A percentile compares a stretch with the other conserved stretches of the same genome.
Conservation (phyloP, 139 green algal species). For the Penium margaritaceum region DNA sequence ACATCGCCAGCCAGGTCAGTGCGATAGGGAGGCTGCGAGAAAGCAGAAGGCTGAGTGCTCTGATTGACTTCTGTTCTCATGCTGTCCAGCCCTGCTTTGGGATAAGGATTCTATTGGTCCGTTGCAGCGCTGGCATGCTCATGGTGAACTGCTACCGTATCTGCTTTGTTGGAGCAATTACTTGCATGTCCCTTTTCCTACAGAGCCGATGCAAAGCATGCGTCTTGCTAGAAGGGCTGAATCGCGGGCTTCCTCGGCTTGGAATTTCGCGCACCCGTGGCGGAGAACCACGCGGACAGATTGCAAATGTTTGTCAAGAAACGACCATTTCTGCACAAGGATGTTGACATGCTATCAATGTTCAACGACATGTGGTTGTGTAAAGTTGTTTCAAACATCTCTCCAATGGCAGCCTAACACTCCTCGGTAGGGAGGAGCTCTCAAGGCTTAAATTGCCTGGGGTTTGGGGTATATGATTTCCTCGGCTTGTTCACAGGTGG, state of each 20-base stretch:
- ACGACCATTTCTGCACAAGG: no score
- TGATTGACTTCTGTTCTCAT: background rate
- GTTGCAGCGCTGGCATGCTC: constrained; percentile 43
- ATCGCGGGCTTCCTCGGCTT: constrained; percentile 41
- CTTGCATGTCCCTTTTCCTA: background rate
- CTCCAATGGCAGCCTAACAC: no score
- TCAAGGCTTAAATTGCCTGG: no score
- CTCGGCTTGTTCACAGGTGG: no score
- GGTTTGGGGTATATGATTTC: no score
- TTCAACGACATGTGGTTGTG: no score
- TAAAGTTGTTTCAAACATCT: no score
- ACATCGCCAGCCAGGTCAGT: constrained; percentile 48
- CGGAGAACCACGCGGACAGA: no score
- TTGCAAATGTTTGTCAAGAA: no score
- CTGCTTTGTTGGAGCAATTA: background rate
- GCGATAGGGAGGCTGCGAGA: background rate
- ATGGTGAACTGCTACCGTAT: constrained; percentile 37
- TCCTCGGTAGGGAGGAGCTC: no score
- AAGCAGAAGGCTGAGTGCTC: background rate
- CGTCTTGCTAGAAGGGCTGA: constrained; percentile 49
- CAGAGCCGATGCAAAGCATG: constrained; percentile 49
- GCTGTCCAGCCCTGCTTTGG: background rate
- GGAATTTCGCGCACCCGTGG: constrained; percentile 29
- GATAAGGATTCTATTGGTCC: constrained; percentile 6
- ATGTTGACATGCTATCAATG: no score